These are phyloP conservation scores for Rhododendron simsii DNA, from an alignment of 148 eudicot species.

Conservation along the genomic window DNA sequence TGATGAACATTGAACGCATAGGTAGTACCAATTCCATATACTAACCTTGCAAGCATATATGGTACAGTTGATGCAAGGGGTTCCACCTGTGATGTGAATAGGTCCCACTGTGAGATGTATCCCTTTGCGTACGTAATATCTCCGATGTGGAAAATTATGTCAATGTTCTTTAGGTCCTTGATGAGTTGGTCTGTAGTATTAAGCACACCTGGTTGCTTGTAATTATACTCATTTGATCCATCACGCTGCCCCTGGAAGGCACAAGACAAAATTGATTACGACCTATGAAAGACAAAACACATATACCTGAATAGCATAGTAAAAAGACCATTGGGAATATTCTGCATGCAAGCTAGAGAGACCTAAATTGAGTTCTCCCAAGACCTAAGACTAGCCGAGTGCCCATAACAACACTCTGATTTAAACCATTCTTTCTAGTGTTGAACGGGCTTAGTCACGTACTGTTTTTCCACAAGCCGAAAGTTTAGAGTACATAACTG, in stretches of 20 bases:
- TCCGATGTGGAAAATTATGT: constrained; percentile 83
- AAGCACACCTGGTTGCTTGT: constrained; percentile 73
- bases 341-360: background rate
- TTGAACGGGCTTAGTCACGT: background rate
- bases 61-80: constrained; percentile 81
- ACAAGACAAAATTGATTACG: background rate
- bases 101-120: constrained; percentile 91
- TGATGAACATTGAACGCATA: background rate
- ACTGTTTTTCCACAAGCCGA: background rate
- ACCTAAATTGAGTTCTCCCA: background rate
- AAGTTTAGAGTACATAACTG: background rate
- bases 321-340: background rate
- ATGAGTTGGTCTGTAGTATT: constrained; percentile 74
- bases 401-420: background rate
- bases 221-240: constrained; percentile 73
- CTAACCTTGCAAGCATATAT: constrained; percentile 84
- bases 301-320: background rate
- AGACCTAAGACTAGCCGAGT: background rate
- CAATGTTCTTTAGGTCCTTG: constrained; percentile 58
- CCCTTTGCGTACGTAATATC: constrained; percentile 75
- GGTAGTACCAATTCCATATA: background rate
- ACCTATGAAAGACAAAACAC: background rate
- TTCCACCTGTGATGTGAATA: constrained; percentile 77
- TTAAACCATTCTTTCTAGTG: background rate
- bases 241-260: constrained; percentile 52